Base-by-base conservation (phyloP, 371 early-diverging fungal genomes). In the Fennellomyces sp. region DNA sequence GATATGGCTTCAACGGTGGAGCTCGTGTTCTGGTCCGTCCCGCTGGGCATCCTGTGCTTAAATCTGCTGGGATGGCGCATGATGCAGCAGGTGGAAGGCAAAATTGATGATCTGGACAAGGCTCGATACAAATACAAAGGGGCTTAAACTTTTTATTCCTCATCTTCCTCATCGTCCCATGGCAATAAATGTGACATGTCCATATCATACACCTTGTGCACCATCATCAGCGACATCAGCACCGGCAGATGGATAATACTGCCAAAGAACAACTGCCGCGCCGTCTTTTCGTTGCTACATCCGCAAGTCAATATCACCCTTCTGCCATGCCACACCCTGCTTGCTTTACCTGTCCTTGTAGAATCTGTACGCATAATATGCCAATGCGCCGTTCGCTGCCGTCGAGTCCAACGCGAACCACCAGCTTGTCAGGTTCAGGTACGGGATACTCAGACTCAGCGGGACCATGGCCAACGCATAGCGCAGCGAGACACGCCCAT, bases 401-500 rank as follows among this genome's bases (percentile, higher is more conserved):
- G 88, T 81, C 21, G 93, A 91, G 68, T 92, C 90, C 1, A 83
- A 53, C 0, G 91, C 85, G 62, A 96, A 95, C 87, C 86, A 88
- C 86, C 81, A 80, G 11, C 88, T 88, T 5, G 94, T 92, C 66
- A 96, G 68, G 39, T 87, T 96, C 25, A 92, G 59, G 29, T 80
- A 81, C 0, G 93, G 88, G n/a, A 87, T 55, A 31, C 66, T 63
- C 1, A 70, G 54, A 55, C 85, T 84, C 1, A 97, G 60, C 0
- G 97, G 97, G n/a, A 95, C 81, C 87, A 98, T 78, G 25, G 86
- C 81, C n/a, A 94, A 63, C 30, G 90, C 73, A 68, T 97, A 91
- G 19, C 96, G 83, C 30, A 98, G 71, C 5, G 95, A 83, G 1
- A 96, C 95, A 12, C 95, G 84, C 0, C 91, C 92, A 59, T 95